A percentile compares a stretch with the other conserved stretches of the same genome.
phyloP scores from a whole-genome alignment of 805 yeast genomes.

The Candida pseudofarinosa region DNA sequence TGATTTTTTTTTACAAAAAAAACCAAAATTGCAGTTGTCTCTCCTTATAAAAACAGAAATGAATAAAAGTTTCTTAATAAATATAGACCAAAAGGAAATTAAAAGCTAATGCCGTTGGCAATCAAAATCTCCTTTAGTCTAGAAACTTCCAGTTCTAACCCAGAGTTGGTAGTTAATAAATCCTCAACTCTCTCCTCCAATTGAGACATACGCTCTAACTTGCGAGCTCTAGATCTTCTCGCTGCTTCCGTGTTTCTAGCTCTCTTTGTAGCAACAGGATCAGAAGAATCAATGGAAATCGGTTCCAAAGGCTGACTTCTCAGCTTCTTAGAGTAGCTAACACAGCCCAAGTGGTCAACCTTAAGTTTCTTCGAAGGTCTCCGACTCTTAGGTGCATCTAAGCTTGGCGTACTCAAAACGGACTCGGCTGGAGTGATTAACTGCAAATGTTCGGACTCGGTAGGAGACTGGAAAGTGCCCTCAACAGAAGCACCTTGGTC shows the following conservation, averaged over 20 bases:
- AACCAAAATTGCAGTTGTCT: too few relatives aligned
- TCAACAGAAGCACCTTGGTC: neutral
- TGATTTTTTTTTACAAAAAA: too few relatives aligned
- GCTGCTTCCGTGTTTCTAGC: conserved; percentile 99
- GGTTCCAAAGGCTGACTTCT: conserved; percentile 71
- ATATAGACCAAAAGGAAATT: neutral
- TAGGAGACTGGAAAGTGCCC: neutral
- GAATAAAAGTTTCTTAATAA: neutral
- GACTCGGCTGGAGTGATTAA: conserved; percentile 24
- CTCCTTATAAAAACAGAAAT: too few relatives aligned
- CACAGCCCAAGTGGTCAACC: conserved; percentile 70
- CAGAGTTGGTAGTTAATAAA: conserved; percentile 54
- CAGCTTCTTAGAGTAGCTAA: conserved; percentile 73
- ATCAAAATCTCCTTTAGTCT: conserved; percentile 51
- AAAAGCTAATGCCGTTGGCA: conserved; percentile 16
- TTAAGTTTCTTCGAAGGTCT: conserved; percentile 19
- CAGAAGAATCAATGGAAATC: conserved; percentile 48
- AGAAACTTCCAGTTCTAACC: conserved; percentile 59
- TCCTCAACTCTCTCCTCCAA: conserved; percentile 73
- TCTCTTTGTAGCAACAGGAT: conserved; percentile 76
- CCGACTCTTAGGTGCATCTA: conserved; percentile 15
- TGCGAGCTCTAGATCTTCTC: conserved; percentile 89
- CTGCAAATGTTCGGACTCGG: conserved; percentile 9
- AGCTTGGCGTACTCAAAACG: conserved; percentile 24
- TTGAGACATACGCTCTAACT: conserved; percentile 81